Evolutionary conservation across 2,329 filamentous ascomycete genomes (phyloP).

Genomic region (Triangularia verruculosa): DNA sequence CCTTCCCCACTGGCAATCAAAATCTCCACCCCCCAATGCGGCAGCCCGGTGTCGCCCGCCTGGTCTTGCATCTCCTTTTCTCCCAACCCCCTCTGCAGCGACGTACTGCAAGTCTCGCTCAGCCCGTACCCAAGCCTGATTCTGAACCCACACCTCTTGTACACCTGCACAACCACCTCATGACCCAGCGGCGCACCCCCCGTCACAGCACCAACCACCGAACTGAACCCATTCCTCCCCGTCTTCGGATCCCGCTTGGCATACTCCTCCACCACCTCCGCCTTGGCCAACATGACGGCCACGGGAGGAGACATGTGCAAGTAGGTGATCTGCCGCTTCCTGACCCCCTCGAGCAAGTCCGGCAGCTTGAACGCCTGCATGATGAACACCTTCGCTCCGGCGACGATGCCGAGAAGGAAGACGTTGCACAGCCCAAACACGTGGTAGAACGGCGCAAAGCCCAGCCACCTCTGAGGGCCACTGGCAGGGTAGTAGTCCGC

Average conservation of each 20-base stretch:
- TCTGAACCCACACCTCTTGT: slow-evolving; percentile 54
- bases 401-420: slow-evolving; percentile 53
- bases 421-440: slow-evolving; percentile 58
- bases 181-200: slow-evolving; percentile 63
- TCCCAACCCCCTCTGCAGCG: slow-evolving; percentile 55
- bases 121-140: slow-evolving; percentile 67
- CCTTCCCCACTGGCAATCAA: slow-evolving; percentile 51
- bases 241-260: slow-evolving; percentile 40
- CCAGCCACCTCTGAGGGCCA: slow-evolving; percentile 46
- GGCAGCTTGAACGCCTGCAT: slow-evolving; percentile 70
- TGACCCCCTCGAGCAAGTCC: slow-evolving; percentile 58
- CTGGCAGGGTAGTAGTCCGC: slow-evolving; percentile 42
- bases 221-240: slow-evolving; percentile 49
- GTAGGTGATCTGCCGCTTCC: slow-evolving; percentile 62
- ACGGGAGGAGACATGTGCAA: slow-evolving; percentile 68
- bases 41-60: slow-evolving; percentile 59
- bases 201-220: slow-evolving; percentile 50
- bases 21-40: slow-evolving; percentile 67
- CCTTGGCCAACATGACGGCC: slow-evolving; percentile 66
- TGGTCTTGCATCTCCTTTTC: slow-evolving; percentile 44
- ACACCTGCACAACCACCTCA: slow-evolving; percentile 57
- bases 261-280: slow-evolving; percentile 62
- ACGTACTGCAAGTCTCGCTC: slow-evolving; percentile 67
- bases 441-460: slow-evolving; percentile 70
- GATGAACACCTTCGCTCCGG: slow-evolving; percentile 59